Evolutionary conservation across 2,329 filamentous ascomycete species (phyloP).

Genomic region (Ophiobolus disseminans): DNA sequence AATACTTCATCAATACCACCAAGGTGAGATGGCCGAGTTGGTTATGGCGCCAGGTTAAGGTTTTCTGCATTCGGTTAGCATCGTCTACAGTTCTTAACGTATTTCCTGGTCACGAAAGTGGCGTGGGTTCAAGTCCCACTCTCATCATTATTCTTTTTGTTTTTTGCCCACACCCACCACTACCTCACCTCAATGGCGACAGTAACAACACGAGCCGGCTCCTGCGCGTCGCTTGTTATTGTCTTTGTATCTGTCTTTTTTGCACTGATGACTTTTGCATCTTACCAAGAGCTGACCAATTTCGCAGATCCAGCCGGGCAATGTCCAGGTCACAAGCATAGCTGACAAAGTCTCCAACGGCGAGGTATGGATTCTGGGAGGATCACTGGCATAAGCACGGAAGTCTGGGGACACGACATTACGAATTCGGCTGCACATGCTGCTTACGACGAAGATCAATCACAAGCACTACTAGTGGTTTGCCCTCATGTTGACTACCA

Average conservation of each 20-base stretch:
- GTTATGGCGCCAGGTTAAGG: conserved; percentile 46
- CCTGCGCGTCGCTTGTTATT: neutral
- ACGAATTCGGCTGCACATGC: conserved; percentile 1
- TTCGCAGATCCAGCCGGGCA: conserved; percentile 74
- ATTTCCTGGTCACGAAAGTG: conserved; percentile 49
- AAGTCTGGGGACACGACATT: neutral
- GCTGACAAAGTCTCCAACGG: conserved; percentile 83
- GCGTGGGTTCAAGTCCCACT: conserved; percentile 51
- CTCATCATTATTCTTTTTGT: conserved; percentile 45
- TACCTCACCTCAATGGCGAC: too few relatives aligned
- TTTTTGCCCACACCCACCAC: conserved; percentile 9
- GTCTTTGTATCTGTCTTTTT: neutral
- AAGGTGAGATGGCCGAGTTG: conserved; percentile 23
- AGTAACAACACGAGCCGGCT: too few relatives aligned
- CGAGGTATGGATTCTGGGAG: conserved; percentile 80
- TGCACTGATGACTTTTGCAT: too few relatives aligned
- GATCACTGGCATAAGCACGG: conserved; percentile 58
- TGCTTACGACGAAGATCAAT: neutral
- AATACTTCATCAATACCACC: neutral
- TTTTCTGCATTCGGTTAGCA: too few relatives aligned
- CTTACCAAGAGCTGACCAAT: conserved; percentile 24
- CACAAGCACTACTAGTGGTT: neutral
- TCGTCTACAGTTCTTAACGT: conserved; percentile 29
- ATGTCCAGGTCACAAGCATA: conserved; percentile 77
- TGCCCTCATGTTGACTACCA: too few relatives aligned